phyloP scores from a whole-genome alignment of 163 green algal genomes.

The Chloromonas sp. region DNA sequence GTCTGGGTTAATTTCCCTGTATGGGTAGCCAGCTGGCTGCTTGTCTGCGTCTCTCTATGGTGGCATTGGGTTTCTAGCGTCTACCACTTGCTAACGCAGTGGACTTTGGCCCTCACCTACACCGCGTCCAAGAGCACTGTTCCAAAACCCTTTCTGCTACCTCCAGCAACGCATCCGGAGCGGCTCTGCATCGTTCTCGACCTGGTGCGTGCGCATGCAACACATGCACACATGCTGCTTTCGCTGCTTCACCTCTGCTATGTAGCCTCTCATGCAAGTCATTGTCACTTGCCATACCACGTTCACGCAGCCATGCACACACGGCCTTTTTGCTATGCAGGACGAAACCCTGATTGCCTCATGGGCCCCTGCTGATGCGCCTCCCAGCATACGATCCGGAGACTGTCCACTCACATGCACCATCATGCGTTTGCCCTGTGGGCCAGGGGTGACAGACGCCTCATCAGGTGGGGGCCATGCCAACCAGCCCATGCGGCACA shows the following conservation, averaged over 20 bases:
- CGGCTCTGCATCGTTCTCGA: neutral
- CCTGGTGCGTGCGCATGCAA: neutral
- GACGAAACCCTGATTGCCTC: neutral
- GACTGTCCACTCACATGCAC: neutral
- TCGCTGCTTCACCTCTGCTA: no score
- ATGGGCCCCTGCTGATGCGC: neutral
- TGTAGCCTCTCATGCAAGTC: no score
- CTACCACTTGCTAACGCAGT: no score
- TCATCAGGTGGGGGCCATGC: neutral
- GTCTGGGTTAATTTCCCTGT: no score
- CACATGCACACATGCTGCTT: neutral
- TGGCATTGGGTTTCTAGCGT: no score
- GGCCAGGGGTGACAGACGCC: neutral
- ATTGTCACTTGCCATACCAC: no score
- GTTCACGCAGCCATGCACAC: neutral
- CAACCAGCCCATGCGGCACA: neutral
- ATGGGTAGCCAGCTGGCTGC: no score
- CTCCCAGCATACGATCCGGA: neutral
- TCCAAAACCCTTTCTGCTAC: no score
- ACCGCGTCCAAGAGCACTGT: no score
- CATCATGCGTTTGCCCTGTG: neutral
- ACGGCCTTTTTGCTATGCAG: neutral
- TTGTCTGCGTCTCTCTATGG: no score
- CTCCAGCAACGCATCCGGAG: no score
- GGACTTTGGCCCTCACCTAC: no score